Base-by-base conservation (phyloP, 129 eudicot species). In the Helichrysum umbraculigerum region DNA sequence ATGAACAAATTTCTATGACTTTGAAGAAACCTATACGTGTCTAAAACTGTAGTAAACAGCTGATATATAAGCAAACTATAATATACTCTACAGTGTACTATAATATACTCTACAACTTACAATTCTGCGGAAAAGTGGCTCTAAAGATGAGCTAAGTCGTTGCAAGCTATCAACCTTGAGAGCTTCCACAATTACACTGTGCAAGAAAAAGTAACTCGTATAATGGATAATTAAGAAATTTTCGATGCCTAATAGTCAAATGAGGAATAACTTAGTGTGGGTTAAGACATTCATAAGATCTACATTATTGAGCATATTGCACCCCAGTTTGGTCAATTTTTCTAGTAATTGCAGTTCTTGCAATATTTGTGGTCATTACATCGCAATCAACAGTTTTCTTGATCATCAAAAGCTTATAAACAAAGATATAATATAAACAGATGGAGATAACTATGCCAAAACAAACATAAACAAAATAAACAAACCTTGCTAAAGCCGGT, bases 401-500 rank as follows among this genome's bases (percentile, higher is more conserved):
- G 61, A 56, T n/a, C 61, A 56, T 56, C 5, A 56, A n/a, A 19
- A 56, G 25, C 25, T 56, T 19, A 17, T 17, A 52, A 1, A 16
- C 2, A 19, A n/a, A 57, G 22, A 57, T 57, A 57, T 8, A 57
- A 57, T 21, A 57, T 21, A 20, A 19, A 57, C 4, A 57, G 4
- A 57, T 57, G 9, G 62, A 57, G 62, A 57, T 57, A 2, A 57
- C 62, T 57, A 57, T n/a, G 28, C 29, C 22, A n/a, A 57, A 57
- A 57, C 29, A 17, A n/a, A 56, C 62, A 56, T 6, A 56, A 56
- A 56, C 21, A 7, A 6, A 21, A 1, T 20, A 41, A 34, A 77
- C 76, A 68, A 72, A 88, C 90, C 90, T 86, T 4, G 90, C 90
- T 80, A 86, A 86, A 79, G 81, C 90, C 7, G 90, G 90, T 58